Evolutionary conservation across 805 yeast genomes (phyloP), one percentile per base, ranked within the genome.

Genomic region (Candida ovalis): DNA sequence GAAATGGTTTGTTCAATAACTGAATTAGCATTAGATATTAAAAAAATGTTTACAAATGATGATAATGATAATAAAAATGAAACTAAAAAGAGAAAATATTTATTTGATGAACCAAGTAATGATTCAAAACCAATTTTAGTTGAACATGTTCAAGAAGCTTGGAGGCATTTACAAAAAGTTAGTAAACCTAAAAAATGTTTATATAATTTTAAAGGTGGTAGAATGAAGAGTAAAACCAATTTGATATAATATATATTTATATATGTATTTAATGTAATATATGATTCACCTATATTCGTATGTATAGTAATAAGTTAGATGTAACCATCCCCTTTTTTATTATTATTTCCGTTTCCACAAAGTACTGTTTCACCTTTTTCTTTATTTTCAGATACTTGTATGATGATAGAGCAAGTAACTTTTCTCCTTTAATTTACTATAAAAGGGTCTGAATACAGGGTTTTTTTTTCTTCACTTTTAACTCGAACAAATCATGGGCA

Each of bases 1-100:
- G 99, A 94, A 66, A 90, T 92, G 65, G 99, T 94, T 2, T 95
- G 98, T 60, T 84, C 92, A 8, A 69, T 94, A 44, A 94, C 99
- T 0, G 98, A 92, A 67, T 87, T 84, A 58, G 98, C 98, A 1
- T 74, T 92, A 64, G 79, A 77, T 49, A 83, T 94, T 30, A 90
- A 91, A 44, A 47, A 45, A 19, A 41, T 51, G 57, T 78, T 77
- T 45, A 75, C 80, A 23, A 90, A 88, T 60, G 63, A 54, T 65
- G 61, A 42, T 10, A 50, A 47, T 15, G 45, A 28, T 3, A 78
- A 72, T n/a, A 66, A 67, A 36, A 66, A 72, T 46, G 71, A 76
- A 9, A 52, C 74, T 78, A 50, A 77, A 84, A 76, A 39, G 52
- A 75, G 79, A 50, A 77, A 84, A 49, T 77, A 80, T 58, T 66